phyloP scores from a whole-genome alignment of 176 grass and related monocot species.

The Typha latifolia region DNA sequence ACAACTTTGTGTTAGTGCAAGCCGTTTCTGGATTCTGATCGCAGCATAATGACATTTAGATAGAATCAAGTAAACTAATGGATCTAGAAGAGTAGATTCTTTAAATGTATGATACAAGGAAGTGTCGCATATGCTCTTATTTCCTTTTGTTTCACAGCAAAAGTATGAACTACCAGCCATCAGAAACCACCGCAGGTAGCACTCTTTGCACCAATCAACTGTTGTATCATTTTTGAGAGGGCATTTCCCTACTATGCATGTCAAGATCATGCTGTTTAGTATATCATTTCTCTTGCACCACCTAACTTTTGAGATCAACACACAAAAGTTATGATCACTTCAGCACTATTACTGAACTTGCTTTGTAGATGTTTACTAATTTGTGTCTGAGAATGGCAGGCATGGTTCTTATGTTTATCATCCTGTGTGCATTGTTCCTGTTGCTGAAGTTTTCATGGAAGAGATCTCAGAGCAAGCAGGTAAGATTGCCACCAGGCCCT shows the following conservation, averaged over 20 bases:
- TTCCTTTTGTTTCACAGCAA: background rate
- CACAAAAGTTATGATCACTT: constrained; percentile 49
- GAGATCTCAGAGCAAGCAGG: constrained; percentile 26
- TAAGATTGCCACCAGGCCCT: constrained; percentile 75
- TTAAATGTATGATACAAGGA: too few species aligned
- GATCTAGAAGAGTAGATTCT: too few species aligned
- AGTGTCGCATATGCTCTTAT: background rate
- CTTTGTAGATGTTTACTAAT: constrained; percentile 34
- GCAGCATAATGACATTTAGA: too few species aligned
- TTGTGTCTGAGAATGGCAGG: constrained; percentile 27
- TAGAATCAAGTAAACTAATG: too few species aligned
- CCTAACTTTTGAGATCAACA: constrained; percentile 46
- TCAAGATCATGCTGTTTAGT: constrained; percentile 53
- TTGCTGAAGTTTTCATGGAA: constrained; percentile 26
- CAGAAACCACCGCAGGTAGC: constrained; percentile 3
- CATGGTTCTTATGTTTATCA: constrained; percentile 34
- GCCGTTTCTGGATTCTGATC: too few species aligned
- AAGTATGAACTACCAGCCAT: background rate
- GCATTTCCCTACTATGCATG: constrained; percentile 36
- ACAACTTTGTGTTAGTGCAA: too few species aligned
- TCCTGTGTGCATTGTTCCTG: constrained; percentile 42
- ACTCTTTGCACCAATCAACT: constrained; percentile 1
- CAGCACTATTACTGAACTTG: constrained; percentile 30
- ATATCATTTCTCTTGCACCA: constrained; percentile 38
- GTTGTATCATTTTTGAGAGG: background rate